Evolutionary conservation across 208 protist genomes (phyloP).

Genomic region (Wallacemonas collosoma): DNA sequence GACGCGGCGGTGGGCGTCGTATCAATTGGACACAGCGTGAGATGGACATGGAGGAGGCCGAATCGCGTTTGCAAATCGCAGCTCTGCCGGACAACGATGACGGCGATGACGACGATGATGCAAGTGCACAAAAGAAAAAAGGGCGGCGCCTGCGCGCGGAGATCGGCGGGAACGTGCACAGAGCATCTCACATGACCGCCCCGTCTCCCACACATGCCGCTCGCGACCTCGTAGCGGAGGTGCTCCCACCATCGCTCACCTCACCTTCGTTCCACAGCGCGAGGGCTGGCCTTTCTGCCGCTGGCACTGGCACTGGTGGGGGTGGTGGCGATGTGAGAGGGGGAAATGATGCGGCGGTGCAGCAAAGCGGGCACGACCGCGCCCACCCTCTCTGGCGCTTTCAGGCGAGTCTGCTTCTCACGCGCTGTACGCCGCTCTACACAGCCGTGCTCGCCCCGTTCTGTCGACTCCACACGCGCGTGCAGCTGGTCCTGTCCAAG

Average conservation of each 20-base stretch:
- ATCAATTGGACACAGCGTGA: constrained; percentile 11
- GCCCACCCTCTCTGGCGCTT: constrained; percentile 14
- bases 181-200: not conserved
- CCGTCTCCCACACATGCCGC: not conserved
- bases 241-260: not conserved
- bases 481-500: constrained; percentile 13
- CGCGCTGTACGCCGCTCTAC: constrained; percentile 16
- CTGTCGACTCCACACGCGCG: constrained; percentile 11
- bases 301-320: too few relatives aligned
- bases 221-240: not conserved
- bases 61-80: constrained; percentile 10
- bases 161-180: too few relatives aligned
- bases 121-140: too few relatives aligned
- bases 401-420: constrained; percentile 6
- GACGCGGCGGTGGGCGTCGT: not conserved
- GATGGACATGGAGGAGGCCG: constrained; percentile 6
- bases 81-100: not conserved
- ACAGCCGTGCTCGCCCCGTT: constrained; percentile 14
- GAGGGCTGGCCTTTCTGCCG: too few relatives aligned
- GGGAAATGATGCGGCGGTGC: too few relatives aligned
- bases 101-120: constrained; percentile 15
- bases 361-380: not conserved
- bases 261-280: too few relatives aligned
- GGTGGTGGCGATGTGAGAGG: too few relatives aligned
- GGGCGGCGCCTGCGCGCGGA: too few relatives aligned